phyloP scores from a whole-genome alignment of 2,329 filamentous ascomycete species.

The Cladophialophora immunda region DNA sequence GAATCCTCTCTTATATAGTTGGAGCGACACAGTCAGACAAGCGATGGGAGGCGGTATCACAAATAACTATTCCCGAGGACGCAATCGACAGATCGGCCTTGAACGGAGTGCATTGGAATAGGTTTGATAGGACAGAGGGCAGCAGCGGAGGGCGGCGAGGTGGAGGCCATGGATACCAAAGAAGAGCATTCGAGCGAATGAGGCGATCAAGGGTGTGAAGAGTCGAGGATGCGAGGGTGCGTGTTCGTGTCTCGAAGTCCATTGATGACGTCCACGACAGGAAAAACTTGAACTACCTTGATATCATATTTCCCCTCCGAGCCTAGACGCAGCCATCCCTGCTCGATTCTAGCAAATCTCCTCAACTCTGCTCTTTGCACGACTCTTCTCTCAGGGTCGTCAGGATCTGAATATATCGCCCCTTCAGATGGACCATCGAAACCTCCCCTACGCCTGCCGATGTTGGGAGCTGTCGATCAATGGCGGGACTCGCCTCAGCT shows the following conservation, averaged over 20 bases:
- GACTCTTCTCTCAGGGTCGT: background rate
- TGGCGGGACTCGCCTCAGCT: background rate
- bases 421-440: background rate
- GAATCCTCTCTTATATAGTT: slow-evolving; percentile 9
- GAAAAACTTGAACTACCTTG: background rate
- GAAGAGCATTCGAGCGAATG: background rate
- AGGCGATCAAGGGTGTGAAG: background rate
- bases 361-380: background rate
- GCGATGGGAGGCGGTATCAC: background rate
- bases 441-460: background rate
- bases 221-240: background rate
- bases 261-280: background rate
- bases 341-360: background rate
- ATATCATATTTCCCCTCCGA: background rate
- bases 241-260: background rate
- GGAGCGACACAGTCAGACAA: background rate
- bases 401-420: background rate
- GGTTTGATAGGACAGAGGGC: background rate
- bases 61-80: background rate
- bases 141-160: background rate
- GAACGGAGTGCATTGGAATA: background rate
- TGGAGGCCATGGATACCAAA: background rate
- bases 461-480: background rate
- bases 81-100: background rate
- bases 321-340: background rate